These are phyloP conservation scores for Stevia rebaudiana DNA, from an alignment of 140 eudicot genomes.

Conservation along the genomic window DNA sequence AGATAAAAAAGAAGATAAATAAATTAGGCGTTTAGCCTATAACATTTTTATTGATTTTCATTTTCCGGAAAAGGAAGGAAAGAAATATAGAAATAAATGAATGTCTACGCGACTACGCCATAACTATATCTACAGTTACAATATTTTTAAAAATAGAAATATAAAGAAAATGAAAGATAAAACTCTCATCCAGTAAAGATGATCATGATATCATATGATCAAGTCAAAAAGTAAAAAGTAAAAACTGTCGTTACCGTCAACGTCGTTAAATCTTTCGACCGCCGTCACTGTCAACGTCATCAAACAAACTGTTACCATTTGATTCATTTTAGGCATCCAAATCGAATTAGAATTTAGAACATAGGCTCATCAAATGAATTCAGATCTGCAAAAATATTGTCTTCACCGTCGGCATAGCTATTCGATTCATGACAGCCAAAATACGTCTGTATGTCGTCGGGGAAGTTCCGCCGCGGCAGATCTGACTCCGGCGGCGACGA, in stretches of 20 bases:
- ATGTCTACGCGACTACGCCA: conserved; percentile 24
- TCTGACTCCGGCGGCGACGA: conserved; percentile 38
- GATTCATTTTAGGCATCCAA: no score
- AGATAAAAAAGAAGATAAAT: neutral
- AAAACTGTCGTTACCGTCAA: conserved; percentile 10
- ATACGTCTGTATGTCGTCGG: conserved; percentile 74
- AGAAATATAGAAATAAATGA: conserved; percentile 37
- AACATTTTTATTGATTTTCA: conserved; percentile 26
- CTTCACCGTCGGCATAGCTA: conserved; percentile 50
- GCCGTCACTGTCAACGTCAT: neutral
- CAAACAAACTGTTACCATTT: conserved; percentile 5
- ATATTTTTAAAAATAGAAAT: neutral
- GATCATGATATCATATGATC: neutral
- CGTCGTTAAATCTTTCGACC: conserved; percentile 12
- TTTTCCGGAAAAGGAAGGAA: conserved; percentile 7
- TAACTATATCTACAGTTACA: conserved; percentile 37
- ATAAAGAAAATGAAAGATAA: neutral
- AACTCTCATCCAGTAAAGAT: conserved; percentile 12
- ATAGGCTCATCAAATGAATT: no score
- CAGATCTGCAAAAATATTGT: conserved; percentile 44
- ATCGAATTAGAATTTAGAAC: no score
- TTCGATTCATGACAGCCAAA: conserved; percentile 55
- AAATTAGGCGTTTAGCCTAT: conserved; percentile 12
- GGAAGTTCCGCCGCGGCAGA: conserved; percentile 60
- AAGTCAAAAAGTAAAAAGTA: conserved; percentile 12